Evolutionary conservation across 1,284 basidiomycete species (phyloP).

Genomic region (Ganoderma multipileum): DNA sequence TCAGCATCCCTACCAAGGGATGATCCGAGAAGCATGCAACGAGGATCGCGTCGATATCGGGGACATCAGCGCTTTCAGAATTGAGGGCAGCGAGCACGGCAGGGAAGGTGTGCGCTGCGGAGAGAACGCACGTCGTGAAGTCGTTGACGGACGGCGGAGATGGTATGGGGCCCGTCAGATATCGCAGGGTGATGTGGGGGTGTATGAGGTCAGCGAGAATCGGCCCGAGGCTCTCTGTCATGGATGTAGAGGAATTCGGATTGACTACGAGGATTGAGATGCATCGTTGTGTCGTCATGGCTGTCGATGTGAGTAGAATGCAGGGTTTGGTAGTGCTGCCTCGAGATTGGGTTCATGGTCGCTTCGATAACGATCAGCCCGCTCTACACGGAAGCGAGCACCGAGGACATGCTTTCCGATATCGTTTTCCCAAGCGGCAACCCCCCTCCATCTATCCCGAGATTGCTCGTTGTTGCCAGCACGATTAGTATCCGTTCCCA

Average conservation of each 20-base stretch:
- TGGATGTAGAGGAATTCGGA: slow-evolving; percentile 54
- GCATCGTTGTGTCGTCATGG: not conserved
- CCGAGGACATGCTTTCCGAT: no score
- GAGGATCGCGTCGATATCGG: slow-evolving; percentile 43
- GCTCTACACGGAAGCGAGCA: no score
- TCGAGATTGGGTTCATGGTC: not conserved
- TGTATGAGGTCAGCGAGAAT: slow-evolving; percentile 39
- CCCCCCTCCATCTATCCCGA: no score
- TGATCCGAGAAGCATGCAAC: slow-evolving; percentile 60
- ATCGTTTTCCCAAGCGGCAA: no score
- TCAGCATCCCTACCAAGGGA: slow-evolving; percentile 50
- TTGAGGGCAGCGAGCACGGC: slow-evolving; percentile 28
- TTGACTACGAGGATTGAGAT: slow-evolving; percentile 52
- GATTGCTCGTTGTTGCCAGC: no score
- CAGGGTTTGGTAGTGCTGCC: no score
- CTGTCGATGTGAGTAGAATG: no score
- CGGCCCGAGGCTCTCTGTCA: slow-evolving; percentile 48
- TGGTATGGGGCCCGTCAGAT: slow-evolving; percentile 46
- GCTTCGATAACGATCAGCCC: not conserved
- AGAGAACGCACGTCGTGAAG: slow-evolving; percentile 44
- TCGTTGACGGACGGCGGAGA: slow-evolving; percentile 51
- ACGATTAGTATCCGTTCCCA: no score
- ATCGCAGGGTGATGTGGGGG: slow-evolving; percentile 29
- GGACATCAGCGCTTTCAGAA: not conserved
- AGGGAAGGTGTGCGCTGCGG: slow-evolving; percentile 45